Evolutionary conservation across 140 eudicot genomes (phyloP).

Genomic region (Anethum foeniculum): DNA sequence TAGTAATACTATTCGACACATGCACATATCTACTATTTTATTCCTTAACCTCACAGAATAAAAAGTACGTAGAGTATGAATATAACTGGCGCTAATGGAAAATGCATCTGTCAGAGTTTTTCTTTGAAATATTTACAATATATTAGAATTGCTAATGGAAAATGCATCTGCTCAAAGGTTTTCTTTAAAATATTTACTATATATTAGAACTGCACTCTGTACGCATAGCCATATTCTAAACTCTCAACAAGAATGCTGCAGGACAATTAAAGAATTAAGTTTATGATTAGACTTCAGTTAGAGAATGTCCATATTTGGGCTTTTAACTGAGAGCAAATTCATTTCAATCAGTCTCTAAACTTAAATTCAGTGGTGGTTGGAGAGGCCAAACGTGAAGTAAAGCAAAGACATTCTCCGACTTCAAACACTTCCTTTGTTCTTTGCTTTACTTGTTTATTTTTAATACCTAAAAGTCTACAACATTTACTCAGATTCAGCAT

Average conservation of each 20-base stretch:
- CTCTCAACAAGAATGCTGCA: not conserved
- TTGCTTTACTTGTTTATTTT: not conserved
- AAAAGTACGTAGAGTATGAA: not conserved
- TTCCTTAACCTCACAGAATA: not conserved
- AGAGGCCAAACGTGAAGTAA: not conserved
- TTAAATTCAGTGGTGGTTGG: not conserved
- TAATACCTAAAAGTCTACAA: not conserved
- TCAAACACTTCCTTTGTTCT: not conserved
- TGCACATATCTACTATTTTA: not conserved
- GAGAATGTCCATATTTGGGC: not conserved
- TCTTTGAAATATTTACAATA: not conserved
- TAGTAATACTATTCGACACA: not conserved
- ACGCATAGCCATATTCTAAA: not conserved
- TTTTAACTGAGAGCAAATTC: not conserved
- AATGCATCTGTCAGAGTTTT: not conserved
- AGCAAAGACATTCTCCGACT: not conserved
- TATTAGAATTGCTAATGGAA: no score
- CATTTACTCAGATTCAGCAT: not conserved
- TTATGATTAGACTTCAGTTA: not conserved
- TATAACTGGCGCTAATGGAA: no score
- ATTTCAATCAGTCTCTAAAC: not conserved
- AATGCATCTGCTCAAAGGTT: not conserved
- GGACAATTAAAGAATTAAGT: not conserved
- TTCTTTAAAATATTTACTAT: not conserved
- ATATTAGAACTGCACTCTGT: not conserved